A percentile compares a stretch with the other conserved stretches of the same genome.
phyloP scores from a whole-genome alignment of 2,329 filamentous ascomycete species.

The Fusarium sp. region DNA sequence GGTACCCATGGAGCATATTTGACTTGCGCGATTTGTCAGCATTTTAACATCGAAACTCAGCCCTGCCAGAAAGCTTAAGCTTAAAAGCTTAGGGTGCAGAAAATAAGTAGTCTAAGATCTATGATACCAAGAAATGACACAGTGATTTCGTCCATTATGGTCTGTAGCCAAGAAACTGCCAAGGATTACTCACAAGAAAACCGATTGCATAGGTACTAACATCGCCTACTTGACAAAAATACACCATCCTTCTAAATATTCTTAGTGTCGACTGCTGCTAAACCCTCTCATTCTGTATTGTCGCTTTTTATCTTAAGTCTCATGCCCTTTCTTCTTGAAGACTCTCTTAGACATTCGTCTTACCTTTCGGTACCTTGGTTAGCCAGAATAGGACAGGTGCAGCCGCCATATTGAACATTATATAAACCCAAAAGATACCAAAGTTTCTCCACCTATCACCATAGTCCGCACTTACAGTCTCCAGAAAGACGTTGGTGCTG shows the following conservation, averaged over 20 bases:
- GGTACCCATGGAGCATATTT: background rate
- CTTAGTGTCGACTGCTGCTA: no score
- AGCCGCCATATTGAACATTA: slow-evolving; percentile 68
- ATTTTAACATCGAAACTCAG: background rate
- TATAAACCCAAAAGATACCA: slow-evolving; percentile 71
- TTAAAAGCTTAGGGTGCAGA: background rate
- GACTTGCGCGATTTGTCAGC: background rate
- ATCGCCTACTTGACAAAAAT: no score
- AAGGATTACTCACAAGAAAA: no score
- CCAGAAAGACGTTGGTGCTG: slow-evolving; percentile 66
- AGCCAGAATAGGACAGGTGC: slow-evolving; percentile 69
- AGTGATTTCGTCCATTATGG: no score
- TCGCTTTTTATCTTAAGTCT: background rate
- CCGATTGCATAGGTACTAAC: no score
- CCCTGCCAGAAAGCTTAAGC: background rate
- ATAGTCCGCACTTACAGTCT: slow-evolving; percentile 64
- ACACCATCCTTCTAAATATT: no score
- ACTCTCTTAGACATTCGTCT: background rate
- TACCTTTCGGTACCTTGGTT: slow-evolving; percentile 60
- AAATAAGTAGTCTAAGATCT: no score
- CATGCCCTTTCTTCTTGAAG: background rate
- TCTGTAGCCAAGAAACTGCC: no score
- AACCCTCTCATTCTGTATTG: background rate
- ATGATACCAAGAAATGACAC: no score
- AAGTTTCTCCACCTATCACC: slow-evolving; percentile 75